Conservation (phyloP, 148 eudicot genomes). For the Camellia sinensis region DNA sequence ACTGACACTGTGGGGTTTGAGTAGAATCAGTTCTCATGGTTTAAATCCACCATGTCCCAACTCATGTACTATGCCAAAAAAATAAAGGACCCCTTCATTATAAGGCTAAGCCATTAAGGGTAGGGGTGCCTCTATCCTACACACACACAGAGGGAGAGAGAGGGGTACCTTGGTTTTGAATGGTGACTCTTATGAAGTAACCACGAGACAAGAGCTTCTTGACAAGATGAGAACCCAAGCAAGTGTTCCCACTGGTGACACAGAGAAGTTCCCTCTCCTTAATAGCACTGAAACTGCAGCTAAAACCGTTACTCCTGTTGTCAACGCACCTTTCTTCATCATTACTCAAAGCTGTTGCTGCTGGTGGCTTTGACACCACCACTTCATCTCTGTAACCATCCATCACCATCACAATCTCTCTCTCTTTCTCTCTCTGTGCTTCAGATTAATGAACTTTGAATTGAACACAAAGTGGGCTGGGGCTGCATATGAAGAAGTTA, state of each 20-base stretch:
- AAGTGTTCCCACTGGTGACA: slow-evolving; percentile 32
- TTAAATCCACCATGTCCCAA: too few species aligned
- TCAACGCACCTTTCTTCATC: neutral
- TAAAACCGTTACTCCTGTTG: neutral
- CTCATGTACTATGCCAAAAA: too few species aligned
- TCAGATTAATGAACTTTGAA: too few species aligned
- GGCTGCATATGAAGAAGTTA: neutral
- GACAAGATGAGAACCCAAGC: slow-evolving; percentile 28
- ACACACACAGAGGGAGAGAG: neutral
- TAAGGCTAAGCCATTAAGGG: neutral
- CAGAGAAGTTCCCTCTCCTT: slow-evolving; percentile 25
- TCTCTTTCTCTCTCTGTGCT: neutral
- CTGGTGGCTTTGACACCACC: slow-evolving; percentile 19
- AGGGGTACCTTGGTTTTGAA: slow-evolving; percentile 25
- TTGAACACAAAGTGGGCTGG: neutral
- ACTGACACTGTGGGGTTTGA: too few species aligned
- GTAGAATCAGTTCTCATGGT: too few species aligned
- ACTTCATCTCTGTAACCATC: slow-evolving; percentile 3
- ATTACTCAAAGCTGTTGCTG: neutral
- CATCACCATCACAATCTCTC: neutral
- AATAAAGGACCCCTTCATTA: too few species aligned
- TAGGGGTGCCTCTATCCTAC: neutral
- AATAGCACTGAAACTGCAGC: neutral
- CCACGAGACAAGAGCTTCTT: slow-evolving; percentile 30
- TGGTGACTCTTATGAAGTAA: slow-evolving; percentile 23